Percentiles rank a stretch among this genome's conserved stretches.
phyloP scores from a whole-genome alignment of 1,284 basidiomycete genomes.

The Cutaneotrichosporon sp. region DNA sequence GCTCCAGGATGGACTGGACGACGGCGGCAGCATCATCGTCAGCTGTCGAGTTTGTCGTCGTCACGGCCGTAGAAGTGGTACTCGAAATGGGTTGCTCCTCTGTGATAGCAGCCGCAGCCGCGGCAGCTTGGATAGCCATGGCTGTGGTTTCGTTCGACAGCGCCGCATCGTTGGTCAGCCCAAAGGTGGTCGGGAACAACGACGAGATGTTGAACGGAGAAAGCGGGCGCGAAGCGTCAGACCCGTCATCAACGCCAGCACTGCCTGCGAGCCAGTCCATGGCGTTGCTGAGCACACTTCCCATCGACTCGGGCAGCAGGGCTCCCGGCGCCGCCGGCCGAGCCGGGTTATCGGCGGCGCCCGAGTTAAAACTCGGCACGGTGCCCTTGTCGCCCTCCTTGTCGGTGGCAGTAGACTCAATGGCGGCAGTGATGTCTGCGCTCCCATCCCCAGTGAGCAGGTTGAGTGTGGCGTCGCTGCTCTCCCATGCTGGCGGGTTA shows the following conservation, averaged over 20 bases:
- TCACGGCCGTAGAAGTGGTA: not conserved
- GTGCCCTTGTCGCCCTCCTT: constrained; percentile 6
- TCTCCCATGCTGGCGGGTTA: constrained; percentile 22
- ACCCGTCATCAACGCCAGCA: not conserved
- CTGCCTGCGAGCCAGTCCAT: constrained; percentile 37
- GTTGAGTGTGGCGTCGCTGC: not conserved
- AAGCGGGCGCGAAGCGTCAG: constrained; percentile 15
- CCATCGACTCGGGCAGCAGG: constrained; percentile 30
- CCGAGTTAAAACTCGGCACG: constrained; percentile 22
- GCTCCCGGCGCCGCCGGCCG: constrained; percentile 28
- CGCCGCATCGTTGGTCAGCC: constrained; percentile 2
- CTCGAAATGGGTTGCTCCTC: not conserved
- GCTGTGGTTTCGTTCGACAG: constrained; percentile 20
- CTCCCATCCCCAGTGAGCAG: constrained; percentile 2
- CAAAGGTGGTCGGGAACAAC: constrained; percentile 34
- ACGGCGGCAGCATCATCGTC: constrained; percentile 8
- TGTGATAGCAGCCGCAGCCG: constrained; percentile 7
- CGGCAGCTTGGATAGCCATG: constrained; percentile 13
- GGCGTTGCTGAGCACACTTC: constrained; percentile 26
- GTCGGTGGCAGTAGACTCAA: constrained; percentile 4
- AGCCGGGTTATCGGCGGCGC: constrained; percentile 28
- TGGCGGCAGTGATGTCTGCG: constrained; percentile 15
- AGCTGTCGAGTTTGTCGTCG: not conserved
- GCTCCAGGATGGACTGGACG: constrained; percentile 32
- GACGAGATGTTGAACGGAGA: constrained; percentile 35